These are phyloP conservation scores for Cupressus sempervirens DNA, from an alignment of 75 land plant genomes.

Conservation along the genomic window DNA sequence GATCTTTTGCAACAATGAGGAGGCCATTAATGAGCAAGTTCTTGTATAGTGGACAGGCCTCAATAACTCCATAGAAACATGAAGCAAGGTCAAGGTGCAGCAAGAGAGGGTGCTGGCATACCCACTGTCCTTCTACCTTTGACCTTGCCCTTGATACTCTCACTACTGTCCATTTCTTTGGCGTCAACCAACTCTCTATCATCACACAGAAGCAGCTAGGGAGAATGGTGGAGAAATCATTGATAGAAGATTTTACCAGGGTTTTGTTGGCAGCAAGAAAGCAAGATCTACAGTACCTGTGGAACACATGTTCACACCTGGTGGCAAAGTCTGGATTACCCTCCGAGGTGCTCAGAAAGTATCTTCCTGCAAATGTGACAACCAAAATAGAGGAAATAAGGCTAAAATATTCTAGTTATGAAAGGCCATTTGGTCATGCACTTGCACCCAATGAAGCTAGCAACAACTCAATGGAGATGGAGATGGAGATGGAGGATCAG, in stretches of 20 bases:
- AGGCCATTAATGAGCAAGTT: constrained; percentile 32
- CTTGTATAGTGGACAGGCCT: constrained; percentile 79
- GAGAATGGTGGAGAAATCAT: constrained; percentile 81
- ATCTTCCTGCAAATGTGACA: constrained; percentile 75
- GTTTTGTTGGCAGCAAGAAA: constrained; percentile 78
- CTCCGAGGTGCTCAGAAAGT: constrained; percentile 68
- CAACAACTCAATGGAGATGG: constrained; percentile 29
- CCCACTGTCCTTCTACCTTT: constrained; percentile 79
- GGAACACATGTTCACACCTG: constrained; percentile 81
- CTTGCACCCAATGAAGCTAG: not conserved
- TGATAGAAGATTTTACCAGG: constrained; percentile 88
- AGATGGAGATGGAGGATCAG: constrained; percentile 71
- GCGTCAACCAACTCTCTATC: constrained; percentile 63
- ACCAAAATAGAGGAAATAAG: constrained; percentile 83
- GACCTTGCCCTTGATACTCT: constrained; percentile 89
- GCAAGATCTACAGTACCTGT: constrained; percentile 63
- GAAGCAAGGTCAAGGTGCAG: constrained; percentile 65
- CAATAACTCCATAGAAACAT: constrained; percentile 60
- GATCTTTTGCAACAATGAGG: constrained; percentile 62
- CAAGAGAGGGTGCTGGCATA: constrained; percentile 77
- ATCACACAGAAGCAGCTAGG: constrained; percentile 70
- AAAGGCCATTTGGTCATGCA: constrained; percentile 29
- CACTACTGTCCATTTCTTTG: constrained; percentile 76
- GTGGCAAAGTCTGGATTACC: constrained; percentile 90
- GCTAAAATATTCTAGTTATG: constrained; percentile 28